phyloP scores from a whole-genome alignment of 768 basidiomycete genomes.

The Strobilomyces confusus region DNA sequence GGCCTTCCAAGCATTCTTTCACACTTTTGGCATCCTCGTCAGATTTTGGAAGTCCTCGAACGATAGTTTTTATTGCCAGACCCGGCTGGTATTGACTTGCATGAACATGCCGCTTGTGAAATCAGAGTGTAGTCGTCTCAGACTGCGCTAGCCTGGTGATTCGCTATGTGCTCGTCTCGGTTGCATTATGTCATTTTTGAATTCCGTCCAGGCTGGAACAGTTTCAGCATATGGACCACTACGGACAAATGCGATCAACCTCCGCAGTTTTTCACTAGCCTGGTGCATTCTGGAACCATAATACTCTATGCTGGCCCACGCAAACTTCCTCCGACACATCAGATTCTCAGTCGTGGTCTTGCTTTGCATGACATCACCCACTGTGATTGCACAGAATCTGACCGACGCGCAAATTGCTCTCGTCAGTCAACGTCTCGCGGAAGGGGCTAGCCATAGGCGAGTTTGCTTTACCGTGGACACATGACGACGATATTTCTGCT shows the following conservation, averaged over 20 bases:
- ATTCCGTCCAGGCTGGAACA: neutral
- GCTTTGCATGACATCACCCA: conserved; percentile 4
- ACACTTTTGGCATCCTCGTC: too few species aligned
- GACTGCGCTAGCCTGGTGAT: too few species aligned
- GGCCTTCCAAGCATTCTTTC: too few species aligned
- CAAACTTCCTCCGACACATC: neutral
- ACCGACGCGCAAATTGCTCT: conserved; percentile 33
- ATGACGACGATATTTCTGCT: neutral
- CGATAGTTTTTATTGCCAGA: too few species aligned
- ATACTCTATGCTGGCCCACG: neutral
- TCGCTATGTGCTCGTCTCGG: too few species aligned
- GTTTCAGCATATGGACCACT: neutral
- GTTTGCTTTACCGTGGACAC: neutral
- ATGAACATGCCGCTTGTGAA: too few species aligned
- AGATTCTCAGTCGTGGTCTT: neutral
- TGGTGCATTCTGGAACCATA: too few species aligned
- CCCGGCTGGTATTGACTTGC: too few species aligned
- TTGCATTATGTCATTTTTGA: neutral
- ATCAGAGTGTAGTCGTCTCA: too few species aligned
- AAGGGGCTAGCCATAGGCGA: conserved; percentile 41
- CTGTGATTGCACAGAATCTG: conserved; percentile 32
- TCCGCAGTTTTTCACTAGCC: neutral
- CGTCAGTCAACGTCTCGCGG: conserved; percentile 36
- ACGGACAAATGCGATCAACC: neutral
- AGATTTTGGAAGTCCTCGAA: too few species aligned